phyloP scores from a whole-genome alignment of 768 basidiomycete species.

The Tylopilus cervinicoccineus region DNA sequence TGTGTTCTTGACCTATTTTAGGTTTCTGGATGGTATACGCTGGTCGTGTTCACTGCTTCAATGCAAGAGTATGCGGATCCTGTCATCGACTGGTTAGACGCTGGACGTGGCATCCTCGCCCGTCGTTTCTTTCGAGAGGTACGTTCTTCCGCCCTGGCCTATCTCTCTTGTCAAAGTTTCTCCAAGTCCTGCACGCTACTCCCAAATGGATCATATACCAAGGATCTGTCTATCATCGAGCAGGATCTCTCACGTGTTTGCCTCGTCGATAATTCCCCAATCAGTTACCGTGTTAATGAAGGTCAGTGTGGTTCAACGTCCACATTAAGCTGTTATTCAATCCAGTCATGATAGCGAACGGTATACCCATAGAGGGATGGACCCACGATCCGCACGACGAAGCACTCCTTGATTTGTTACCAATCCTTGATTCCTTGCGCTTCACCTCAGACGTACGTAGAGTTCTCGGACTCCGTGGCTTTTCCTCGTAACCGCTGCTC shows the following conservation, averaged over 20 bases:
- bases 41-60: slow-evolving; percentile 98
- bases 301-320: slow-evolving; percentile 45
- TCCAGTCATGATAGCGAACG: slow-evolving; percentile 64
- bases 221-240: slow-evolving; percentile 86
- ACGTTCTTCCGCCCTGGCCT: slow-evolving; percentile 27
- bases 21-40: slow-evolving; percentile 98
- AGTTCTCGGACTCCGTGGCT: slow-evolving; percentile 74
- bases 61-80: slow-evolving; percentile 99
- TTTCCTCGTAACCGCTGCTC: slow-evolving; percentile 32
- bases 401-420: slow-evolving; percentile 91
- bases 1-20: slow-evolving; percentile 31
- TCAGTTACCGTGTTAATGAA: slow-evolving; percentile 90
- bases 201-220: slow-evolving; percentile 91
- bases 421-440: slow-evolving; percentile 91
- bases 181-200: slow-evolving; percentile 86
- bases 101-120: slow-evolving; percentile 83
- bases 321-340: slow-evolving; percentile 1
- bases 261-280: slow-evolving; percentile 93
- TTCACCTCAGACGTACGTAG: slow-evolving; percentile 95
- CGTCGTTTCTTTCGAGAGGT: slow-evolving; percentile 92
- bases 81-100: slow-evolving; percentile 99
- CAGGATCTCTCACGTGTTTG: slow-evolving; percentile 89
- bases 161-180: not conserved
- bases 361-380: slow-evolving; percentile 99
- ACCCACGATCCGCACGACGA: slow-evolving; percentile 96